Conservation (phyloP, 139 green algal genomes). For the Chlamydomonas asymmetrica region DNA sequence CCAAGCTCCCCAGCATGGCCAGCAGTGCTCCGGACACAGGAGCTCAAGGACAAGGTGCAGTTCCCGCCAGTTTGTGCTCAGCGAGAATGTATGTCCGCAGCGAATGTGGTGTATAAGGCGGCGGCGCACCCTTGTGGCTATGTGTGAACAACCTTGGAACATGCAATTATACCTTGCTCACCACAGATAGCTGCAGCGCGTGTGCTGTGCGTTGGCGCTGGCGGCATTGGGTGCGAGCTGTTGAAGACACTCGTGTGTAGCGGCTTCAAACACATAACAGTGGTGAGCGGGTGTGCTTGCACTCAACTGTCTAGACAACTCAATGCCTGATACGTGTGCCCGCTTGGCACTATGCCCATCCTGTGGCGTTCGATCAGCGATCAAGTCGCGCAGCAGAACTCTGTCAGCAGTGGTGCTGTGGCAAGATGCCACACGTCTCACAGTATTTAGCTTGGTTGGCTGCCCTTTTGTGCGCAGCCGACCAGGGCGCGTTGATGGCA, state of each 20-base stretch:
- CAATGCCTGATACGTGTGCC: no score
- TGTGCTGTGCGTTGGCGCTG: slow-evolving; percentile 92
- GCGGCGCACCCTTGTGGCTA: background rate
- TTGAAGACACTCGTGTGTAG: slow-evolving; percentile 95
- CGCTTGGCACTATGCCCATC: background rate
- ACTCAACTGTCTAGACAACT: background rate
- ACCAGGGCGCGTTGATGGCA: background rate
- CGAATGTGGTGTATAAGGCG: background rate
- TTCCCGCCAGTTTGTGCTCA: background rate
- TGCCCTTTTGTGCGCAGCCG: no score
- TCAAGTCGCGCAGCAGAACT: no score
- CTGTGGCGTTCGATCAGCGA: no score
- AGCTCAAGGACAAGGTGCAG: slow-evolving; percentile 19
- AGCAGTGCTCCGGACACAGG: slow-evolving; percentile 13
- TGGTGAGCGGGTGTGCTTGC: slow-evolving; percentile 60
- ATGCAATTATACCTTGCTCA: background rate
- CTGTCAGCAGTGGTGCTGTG: no score
- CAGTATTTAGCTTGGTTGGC: no score
- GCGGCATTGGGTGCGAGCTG: slow-evolving; percentile 98
- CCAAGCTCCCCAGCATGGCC: slow-evolving; percentile 22
- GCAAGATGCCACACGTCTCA: no score
- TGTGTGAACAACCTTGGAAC: background rate
- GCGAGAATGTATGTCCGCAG: background rate
- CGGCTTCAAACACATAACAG: slow-evolving; percentile 88
- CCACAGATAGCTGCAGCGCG: slow-evolving; percentile 43